Percentiles rank a stretch among this genome's conserved stretches.
phyloP scores from a whole-genome alignment of 192 early-diverging fungal genomes.

The Spinellus fusiger region DNA sequence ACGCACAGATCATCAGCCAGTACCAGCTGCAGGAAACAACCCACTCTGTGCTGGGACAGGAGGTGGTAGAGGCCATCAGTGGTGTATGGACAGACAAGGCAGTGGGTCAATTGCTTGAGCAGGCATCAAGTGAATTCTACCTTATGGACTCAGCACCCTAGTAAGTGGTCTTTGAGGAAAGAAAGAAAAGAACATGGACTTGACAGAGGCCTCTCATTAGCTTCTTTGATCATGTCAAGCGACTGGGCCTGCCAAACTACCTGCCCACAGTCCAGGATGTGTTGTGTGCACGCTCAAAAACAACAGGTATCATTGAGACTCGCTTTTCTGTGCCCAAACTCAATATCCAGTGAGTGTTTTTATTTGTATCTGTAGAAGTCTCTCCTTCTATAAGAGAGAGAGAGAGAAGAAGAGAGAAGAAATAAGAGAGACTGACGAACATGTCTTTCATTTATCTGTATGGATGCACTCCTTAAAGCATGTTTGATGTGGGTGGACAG shows the following conservation, averaged over 20 bases:
- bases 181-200: not conserved
- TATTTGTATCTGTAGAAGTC: too few species aligned
- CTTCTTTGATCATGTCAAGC: conserved; percentile 88
- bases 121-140: conserved; percentile 62
- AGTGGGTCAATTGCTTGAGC: conserved; percentile 49
- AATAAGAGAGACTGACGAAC: not conserved
- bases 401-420: not conserved
- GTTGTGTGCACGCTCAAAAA: conserved; percentile 89
- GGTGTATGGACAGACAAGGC: conserved; percentile 59
- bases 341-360: conserved; percentile 83
- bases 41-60: conserved; percentile 56
- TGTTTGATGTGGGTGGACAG: conserved; percentile 76
- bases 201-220: conserved; percentile 43
- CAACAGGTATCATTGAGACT: conserved; percentile 96
- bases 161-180: conserved; percentile 40
- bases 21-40: conserved; percentile 41
- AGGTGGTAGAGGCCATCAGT: conserved; percentile 63
- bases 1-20: conserved; percentile 4
- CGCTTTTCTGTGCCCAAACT: conserved; percentile 85
- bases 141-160: conserved; percentile 84
- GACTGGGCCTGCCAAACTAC: conserved; percentile 81
- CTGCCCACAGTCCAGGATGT: conserved; percentile 92
- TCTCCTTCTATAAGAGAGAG: too few species aligned
- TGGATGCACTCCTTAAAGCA: conserved; percentile 29
- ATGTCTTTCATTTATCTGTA: not conserved